These are phyloP conservation scores for Scalesia atractyloides DNA, from an alignment of 129 eudicot genomes.

Conservation along the genomic window DNA sequence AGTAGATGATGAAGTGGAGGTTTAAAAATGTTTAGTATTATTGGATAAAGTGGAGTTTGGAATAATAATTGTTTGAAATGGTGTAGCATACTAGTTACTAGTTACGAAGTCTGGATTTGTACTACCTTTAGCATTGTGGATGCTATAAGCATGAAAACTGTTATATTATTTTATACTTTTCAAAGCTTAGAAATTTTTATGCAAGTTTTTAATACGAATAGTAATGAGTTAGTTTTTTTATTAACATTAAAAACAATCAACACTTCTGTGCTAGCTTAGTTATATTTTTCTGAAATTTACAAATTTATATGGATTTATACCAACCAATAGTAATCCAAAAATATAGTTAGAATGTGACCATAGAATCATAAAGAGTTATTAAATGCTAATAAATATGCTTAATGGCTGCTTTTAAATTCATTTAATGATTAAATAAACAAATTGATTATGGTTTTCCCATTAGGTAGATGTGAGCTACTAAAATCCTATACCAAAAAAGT, in stretches of 20 bases:
- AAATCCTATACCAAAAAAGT: neutral
- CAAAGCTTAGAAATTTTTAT: no score
- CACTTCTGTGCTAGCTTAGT: neutral
- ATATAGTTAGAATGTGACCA: conserved; percentile 17
- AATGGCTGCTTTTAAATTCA: conserved; percentile 25
- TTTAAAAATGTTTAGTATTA: no score
- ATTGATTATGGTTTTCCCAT: neutral
- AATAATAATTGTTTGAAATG: no score
- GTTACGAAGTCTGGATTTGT: no score
- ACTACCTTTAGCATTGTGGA: no score
- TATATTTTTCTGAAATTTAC: neutral
- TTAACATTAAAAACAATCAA: neutral
- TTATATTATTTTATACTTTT: no score
- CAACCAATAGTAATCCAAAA: neutral
- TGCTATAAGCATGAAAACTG: no score
- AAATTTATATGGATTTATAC: neutral
- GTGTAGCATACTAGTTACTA: no score
- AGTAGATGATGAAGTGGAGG: no score
- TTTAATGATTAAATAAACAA: conserved; percentile 13
- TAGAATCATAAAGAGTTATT: neutral
- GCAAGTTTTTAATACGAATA: no score
- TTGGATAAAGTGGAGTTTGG: no score
- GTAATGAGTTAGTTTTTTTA: neutral
- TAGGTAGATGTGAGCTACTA: neutral
- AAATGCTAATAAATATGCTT: conserved; percentile 24